Evolutionary conservation across 371 early-diverging fungal species (phyloP).

Genomic region (Rhizopus delemar): DNA sequence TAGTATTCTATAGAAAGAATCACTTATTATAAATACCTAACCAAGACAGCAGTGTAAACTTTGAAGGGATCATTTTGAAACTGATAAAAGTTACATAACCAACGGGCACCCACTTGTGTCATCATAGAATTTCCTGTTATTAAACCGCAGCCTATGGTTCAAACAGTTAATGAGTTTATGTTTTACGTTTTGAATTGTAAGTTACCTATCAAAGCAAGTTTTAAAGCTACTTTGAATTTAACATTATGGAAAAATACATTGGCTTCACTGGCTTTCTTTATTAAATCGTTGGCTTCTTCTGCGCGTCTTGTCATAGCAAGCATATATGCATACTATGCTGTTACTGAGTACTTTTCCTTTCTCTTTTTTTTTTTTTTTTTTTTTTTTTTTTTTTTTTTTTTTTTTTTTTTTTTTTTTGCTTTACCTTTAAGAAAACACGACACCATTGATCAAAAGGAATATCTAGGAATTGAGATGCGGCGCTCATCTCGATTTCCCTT

Average conservation of each 20-base stretch:
- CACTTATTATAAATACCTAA: slow-evolving; percentile 33
- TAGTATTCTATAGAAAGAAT: background rate
- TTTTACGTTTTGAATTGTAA: background rate
- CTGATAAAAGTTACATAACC: slow-evolving; percentile 48
- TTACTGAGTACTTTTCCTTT: background rate
- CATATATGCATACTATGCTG: slow-evolving; percentile 58
- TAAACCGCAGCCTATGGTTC: slow-evolving; percentile 49
- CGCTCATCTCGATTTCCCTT: slow-evolving; percentile 16
- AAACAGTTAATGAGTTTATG: background rate
- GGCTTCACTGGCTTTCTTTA: slow-evolving; percentile 61
- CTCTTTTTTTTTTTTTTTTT: background rate
- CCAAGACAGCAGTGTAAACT: slow-evolving; percentile 50
- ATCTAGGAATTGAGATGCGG: slow-evolving; percentile 48
- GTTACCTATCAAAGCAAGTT: slow-evolving; percentile 63
- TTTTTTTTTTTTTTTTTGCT: background rate
- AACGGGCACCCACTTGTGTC: slow-evolving; percentile 47
- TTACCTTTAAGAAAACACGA: slow-evolving; percentile 61
- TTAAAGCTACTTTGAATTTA: slow-evolving; percentile 44
- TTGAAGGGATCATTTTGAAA: slow-evolving; percentile 56
- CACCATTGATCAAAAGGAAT: slow-evolving; percentile 67
- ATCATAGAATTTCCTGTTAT: slow-evolving; percentile 38
- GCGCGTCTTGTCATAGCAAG: slow-evolving; percentile 58
- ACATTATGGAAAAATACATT: slow-evolving; percentile 71
- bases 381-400: too few species aligned
- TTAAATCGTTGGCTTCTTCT: slow-evolving; percentile 63